phyloP scores from a whole-genome alignment of 495 filamentous ascomycete genomes.

The Cenococcum geophilum region DNA sequence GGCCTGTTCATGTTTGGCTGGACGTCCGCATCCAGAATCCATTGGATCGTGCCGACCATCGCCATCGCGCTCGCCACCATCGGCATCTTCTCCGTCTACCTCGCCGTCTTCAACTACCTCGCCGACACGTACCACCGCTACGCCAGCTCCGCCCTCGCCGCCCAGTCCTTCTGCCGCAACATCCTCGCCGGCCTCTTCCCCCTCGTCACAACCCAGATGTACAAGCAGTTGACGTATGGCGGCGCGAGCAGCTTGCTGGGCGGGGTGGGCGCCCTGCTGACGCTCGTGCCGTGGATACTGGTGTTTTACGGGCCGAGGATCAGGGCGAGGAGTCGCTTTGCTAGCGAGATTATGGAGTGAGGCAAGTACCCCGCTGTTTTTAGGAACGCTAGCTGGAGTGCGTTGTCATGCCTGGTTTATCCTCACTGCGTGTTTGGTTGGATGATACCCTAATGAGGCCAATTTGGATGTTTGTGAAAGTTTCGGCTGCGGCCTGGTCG shows the following conservation, averaged over 20 bases:
- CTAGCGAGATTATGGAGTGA: slow-evolving; percentile 40
- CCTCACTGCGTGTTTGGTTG: too few species aligned
- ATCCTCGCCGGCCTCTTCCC: slow-evolving; percentile 80
- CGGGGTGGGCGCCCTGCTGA: slow-evolving; percentile 62
- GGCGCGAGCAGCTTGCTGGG: slow-evolving; percentile 73
- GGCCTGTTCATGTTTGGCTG: slow-evolving; percentile 81
- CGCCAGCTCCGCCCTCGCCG: slow-evolving; percentile 79
- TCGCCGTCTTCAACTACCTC: slow-evolving; percentile 90
- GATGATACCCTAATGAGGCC: too few species aligned
- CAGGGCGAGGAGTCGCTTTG: slow-evolving; percentile 71
- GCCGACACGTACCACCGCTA: slow-evolving; percentile 86
- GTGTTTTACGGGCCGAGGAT: slow-evolving; percentile 76
- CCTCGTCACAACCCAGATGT: slow-evolving; percentile 66
- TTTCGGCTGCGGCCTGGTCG: too few species aligned
- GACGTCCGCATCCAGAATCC: slow-evolving; percentile 59
- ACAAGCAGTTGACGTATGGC: slow-evolving; percentile 61
- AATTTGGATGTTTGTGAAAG: too few species aligned
- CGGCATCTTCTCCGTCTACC: slow-evolving; percentile 83
- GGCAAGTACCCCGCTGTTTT: too few species aligned
- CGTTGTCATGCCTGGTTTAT: too few species aligned
- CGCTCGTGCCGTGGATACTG: slow-evolving; percentile 79
- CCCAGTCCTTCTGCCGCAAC: slow-evolving; percentile 80
- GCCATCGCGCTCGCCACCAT: slow-evolving; percentile 70
- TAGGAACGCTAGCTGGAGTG: background rate
- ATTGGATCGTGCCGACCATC: slow-evolving; percentile 72